Evolutionary conservation across 1,139 yeast species (phyloP).

Genomic region (Yamadazyma taylorii): DNA sequence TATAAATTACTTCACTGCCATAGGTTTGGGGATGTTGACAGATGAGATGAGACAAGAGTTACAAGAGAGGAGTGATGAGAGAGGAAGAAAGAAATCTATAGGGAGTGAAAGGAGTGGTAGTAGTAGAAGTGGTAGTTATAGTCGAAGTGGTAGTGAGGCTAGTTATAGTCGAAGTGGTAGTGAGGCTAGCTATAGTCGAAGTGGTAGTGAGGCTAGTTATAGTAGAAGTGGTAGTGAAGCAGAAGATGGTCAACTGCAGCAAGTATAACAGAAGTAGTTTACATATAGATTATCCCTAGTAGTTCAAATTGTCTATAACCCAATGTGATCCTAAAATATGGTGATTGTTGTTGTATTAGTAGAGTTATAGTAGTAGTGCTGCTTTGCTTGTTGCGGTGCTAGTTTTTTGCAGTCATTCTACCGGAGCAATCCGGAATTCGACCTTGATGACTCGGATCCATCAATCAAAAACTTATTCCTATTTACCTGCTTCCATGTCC

Average conservation of each 20-base stretch:
- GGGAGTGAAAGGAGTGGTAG: constrained; percentile 19
- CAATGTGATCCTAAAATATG: too few relatives aligned
- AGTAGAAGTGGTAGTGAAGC: constrained; percentile 11
- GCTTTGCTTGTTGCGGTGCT: not conserved
- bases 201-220: constrained; percentile 14
- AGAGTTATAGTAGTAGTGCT: not conserved
- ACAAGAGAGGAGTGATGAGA: constrained; percentile 20
- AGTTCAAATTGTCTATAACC: too few relatives aligned
- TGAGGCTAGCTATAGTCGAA: constrained; percentile 12
- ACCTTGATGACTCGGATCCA: not conserved
- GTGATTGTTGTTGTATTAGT: too few relatives aligned
- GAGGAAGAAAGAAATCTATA: constrained; percentile 20
- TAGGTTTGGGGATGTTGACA: constrained; percentile 82
- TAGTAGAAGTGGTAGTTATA: constrained; percentile 14
- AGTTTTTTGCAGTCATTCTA: not conserved
- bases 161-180: constrained; percentile 16
- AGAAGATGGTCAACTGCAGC: too few relatives aligned
- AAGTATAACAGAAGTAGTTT: too few relatives aligned
- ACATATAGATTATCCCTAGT: too few relatives aligned
- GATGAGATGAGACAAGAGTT: constrained; percentile 74
- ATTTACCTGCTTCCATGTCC: too few relatives aligned
- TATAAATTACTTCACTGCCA: constrained; percentile 90
- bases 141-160: constrained; percentile 10
- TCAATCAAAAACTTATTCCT: not conserved
- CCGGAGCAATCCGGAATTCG: not conserved